These are phyloP conservation scores for Sugiyamaella xylanicola DNA, from an alignment of 1,139 yeast genomes.

Conservation along the genomic window DNA sequence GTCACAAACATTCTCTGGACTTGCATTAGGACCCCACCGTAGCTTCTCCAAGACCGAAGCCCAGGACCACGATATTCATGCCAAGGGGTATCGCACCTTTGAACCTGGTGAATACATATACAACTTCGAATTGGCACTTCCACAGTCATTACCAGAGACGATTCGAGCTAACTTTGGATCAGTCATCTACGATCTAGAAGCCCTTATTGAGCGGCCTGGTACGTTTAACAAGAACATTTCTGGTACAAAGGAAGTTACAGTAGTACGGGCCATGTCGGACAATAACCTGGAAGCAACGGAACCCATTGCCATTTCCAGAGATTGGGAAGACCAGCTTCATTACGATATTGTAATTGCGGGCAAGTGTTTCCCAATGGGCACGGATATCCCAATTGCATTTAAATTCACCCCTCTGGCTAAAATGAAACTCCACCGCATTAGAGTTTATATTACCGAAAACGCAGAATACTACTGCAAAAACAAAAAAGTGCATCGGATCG, in stretches of 20 bases:
- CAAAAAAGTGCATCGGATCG: slow-evolving; percentile 86
- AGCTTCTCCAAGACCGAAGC: slow-evolving; percentile 32
- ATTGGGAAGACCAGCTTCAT: slow-evolving; percentile 90
- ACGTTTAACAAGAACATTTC: slow-evolving; percentile 76
- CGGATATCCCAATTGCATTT: slow-evolving; percentile 81
- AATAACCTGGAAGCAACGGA: slow-evolving; percentile 84
- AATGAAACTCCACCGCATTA: slow-evolving; percentile 79
- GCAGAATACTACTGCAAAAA: slow-evolving; percentile 84
- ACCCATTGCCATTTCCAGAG: slow-evolving; percentile 85
- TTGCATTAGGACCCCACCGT: slow-evolving; percentile 32
- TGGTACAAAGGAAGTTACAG: slow-evolving; percentile 63
- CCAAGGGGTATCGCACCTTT: slow-evolving; percentile 49
- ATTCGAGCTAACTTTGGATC: slow-evolving; percentile 78
- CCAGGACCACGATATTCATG: slow-evolving; percentile 38
- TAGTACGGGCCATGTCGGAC: slow-evolving; percentile 77
- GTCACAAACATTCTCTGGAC: slow-evolving; percentile 22
- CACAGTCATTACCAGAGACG: slow-evolving; percentile 80
- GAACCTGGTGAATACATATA: slow-evolving; percentile 88
- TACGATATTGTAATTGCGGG: slow-evolving; percentile 90
- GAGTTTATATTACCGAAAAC: slow-evolving; percentile 85
- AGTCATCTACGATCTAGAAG: slow-evolving; percentile 70
- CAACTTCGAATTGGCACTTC: slow-evolving; percentile 87
- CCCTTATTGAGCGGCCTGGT: slow-evolving; percentile 71
- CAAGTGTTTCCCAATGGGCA: slow-evolving; percentile 80
- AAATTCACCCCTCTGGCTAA: slow-evolving; percentile 84